These are phyloP conservation scores for Arabidopsis arenosa DNA, from an alignment of 345 rosid species.

Conservation along the genomic window DNA sequence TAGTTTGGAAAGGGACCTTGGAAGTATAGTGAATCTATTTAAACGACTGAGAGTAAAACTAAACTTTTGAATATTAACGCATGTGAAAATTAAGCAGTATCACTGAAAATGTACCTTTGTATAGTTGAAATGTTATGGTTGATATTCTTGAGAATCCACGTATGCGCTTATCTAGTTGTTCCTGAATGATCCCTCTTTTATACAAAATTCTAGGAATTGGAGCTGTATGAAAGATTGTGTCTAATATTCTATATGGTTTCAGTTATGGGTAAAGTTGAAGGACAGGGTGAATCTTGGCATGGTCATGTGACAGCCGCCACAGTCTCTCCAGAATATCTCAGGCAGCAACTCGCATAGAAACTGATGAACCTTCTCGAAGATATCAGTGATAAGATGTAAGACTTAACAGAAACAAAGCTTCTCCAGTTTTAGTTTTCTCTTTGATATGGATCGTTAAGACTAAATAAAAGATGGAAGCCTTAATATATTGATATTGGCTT, in stretches of 20 bases:
- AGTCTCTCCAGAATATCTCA: slow-evolving; percentile 82
- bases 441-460: neutral
- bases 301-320: slow-evolving; percentile 98
- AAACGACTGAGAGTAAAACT: neutral
- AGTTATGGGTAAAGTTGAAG: slow-evolving; percentile 42
- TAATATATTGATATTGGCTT: neutral
- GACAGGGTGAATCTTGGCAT: slow-evolving; percentile 98
- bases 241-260: slow-evolving; percentile 38
- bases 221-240: neutral
- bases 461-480: slow-evolving; percentile 1
- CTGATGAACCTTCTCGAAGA: slow-evolving; percentile 89
- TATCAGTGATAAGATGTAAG: slow-evolving; percentile 88
- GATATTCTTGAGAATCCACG: neutral
- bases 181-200: slow-evolving; percentile 1
- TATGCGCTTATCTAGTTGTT: slow-evolving; percentile 6
- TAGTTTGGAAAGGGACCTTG: neutral
- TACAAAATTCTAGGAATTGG: slow-evolving; percentile 5
- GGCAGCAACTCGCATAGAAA: slow-evolving; percentile 91
- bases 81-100: neutral
- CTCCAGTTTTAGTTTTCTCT: neutral
- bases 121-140: neutral
- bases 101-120: neutral
- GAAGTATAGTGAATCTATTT: neutral
- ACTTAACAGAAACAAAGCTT: neutral
- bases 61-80: neutral